phyloP scores from a whole-genome alignment of 306 rosid species.

The Rubus idaeus region DNA sequence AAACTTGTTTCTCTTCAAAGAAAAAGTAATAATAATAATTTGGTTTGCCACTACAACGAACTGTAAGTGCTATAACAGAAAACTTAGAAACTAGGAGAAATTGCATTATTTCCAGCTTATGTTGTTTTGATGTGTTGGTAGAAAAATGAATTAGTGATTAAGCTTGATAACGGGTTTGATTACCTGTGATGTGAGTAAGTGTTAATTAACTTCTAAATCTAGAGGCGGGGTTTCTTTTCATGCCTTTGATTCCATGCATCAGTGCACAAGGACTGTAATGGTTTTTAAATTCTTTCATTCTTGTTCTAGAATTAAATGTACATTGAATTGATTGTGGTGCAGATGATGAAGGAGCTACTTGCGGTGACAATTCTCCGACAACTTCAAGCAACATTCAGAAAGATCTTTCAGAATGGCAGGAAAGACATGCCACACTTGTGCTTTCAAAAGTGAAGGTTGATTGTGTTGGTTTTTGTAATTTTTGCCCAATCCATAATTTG shows the following conservation, averaged over 20 bases:
- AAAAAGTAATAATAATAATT: neutral
- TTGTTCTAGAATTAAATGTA: neutral
- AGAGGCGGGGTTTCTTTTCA: neutral
- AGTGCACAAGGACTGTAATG: neutral
- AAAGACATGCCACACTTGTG: slow-evolving; percentile 71
- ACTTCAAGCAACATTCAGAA: slow-evolving; percentile 45
- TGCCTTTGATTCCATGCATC: slow-evolving; percentile 2
- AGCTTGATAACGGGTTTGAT: neutral
- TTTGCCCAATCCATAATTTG: neutral
- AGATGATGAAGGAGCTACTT: slow-evolving; percentile 47
- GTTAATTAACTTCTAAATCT: neutral
- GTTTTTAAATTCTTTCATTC: neutral
- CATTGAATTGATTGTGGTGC: slow-evolving; percentile 18
- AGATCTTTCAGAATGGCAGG: slow-evolving; percentile 90
- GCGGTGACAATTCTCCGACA: slow-evolving; percentile 33
- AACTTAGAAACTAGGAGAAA: neutral
- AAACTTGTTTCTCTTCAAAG: neutral
- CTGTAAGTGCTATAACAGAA: neutral
- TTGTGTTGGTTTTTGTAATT: neutral
- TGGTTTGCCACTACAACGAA: neutral
- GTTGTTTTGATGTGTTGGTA: neutral
- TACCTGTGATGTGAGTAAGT: neutral
- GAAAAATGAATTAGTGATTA: neutral
- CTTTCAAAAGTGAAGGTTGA: slow-evolving; percentile 81
- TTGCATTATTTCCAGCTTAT: neutral